Evolutionary conservation across 2,329 filamentous ascomycete genomes (phyloP).

Genomic region (Salinomyces thailandicus): DNA sequence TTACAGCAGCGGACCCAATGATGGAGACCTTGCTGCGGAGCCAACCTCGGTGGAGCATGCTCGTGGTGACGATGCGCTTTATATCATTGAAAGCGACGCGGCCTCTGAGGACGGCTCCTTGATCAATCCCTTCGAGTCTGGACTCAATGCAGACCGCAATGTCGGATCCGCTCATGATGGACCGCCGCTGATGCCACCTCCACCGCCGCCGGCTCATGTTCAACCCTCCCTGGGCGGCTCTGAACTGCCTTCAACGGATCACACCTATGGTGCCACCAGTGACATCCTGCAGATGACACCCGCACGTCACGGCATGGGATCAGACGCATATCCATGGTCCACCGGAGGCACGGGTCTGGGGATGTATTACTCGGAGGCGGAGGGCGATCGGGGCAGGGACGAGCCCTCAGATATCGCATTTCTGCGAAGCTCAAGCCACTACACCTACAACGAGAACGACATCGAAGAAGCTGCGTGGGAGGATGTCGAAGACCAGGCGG

Average conservation of each 20-base stretch:
- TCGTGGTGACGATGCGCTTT: no score
- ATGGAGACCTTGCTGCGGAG: no score
- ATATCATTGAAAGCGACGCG: no score
- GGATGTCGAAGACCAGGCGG: no score
- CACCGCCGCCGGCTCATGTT: slow-evolving; percentile 8
- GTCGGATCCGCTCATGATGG: background rate
- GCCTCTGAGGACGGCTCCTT: no score
- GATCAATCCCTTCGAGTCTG: no score
- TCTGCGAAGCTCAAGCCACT: slow-evolving; percentile 2
- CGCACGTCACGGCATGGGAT: background rate
- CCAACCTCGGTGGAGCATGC: no score
- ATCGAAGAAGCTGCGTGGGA: slow-evolving; percentile 1
- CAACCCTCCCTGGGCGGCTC: slow-evolving; percentile 7
- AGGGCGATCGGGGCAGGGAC: slow-evolving; percentile 14
- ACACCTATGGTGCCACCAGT: slow-evolving; percentile 23
- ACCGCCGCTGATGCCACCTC: slow-evolving; percentile 7
- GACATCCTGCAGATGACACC: slow-evolving; percentile 19
- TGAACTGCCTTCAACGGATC: slow-evolving; percentile 22
- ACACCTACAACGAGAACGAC: background rate
- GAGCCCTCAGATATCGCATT: slow-evolving; percentile 5
- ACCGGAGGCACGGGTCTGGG: background rate
- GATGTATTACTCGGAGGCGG: slow-evolving; percentile 1
- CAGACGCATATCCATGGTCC: background rate
- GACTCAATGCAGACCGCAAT: no score
- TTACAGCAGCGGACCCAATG: slow-evolving; percentile 6